These are phyloP conservation scores for Sugiyamaella xylanicola DNA, from an alignment of 1,139 yeast species.

Conservation along the genomic window DNA sequence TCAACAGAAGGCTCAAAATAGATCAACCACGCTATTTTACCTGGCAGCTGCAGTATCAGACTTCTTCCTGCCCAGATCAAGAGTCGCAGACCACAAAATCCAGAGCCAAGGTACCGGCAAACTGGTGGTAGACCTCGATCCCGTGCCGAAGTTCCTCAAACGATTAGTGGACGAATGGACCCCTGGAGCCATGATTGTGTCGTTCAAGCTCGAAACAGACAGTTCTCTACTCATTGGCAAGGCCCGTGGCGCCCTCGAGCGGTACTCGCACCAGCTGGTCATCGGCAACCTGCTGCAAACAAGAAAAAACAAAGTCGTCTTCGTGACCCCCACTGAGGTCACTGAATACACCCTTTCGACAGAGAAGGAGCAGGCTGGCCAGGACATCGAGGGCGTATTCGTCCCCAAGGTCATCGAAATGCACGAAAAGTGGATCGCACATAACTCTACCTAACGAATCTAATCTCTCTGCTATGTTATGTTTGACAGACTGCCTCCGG, in stretches of 20 bases:
- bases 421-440: conserved; percentile 63
- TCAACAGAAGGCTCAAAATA: conserved; percentile 37
- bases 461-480: not conserved
- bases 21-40: conserved; percentile 55
- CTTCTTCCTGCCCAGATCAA: conserved; percentile 83
- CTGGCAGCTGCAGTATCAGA: conserved; percentile 98
- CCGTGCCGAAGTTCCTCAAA: conserved; percentile 91
- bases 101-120: conserved; percentile 69
- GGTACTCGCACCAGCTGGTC: conserved; percentile 91
- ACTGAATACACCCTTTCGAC: conserved; percentile 57
- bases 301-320: conserved; percentile 83
- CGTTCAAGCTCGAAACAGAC: conserved; percentile 95
- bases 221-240: conserved; percentile 65
- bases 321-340: conserved; percentile 59
- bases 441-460: not conserved
- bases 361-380: conserved; percentile 45
- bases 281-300: conserved; percentile 92
- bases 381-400: conserved; percentile 74
- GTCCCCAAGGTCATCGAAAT: conserved; percentile 69
- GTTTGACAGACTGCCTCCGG: conserved; percentile 1
- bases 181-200: conserved; percentile 89
- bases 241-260: conserved; percentile 72
- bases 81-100: conserved; percentile 90
- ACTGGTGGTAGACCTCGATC: conserved; percentile 81
- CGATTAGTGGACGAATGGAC: conserved; percentile 94